Conservation (phyloP, 106 monocot species). For the Dioscorea dumetorum region DNA sequence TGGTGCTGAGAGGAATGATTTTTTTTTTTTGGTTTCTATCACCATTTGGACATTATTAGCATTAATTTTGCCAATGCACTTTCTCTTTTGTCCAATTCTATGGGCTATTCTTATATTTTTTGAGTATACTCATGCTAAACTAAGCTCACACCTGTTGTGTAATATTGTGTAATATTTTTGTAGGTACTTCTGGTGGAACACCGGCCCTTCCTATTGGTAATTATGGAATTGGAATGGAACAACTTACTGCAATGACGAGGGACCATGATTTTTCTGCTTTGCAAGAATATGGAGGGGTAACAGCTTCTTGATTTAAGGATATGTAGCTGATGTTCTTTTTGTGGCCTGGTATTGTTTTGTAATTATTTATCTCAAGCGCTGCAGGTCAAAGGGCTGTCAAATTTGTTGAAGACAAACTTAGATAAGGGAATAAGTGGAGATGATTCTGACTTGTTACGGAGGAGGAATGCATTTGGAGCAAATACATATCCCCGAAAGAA, state of each 20-base stretch:
- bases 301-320: too few relatives aligned
- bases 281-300: constrained; percentile 64
- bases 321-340: background rate
- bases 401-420: constrained; percentile 53
- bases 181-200: constrained; percentile 24
- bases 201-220: constrained; percentile 20
- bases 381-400: constrained; percentile 55
- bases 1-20: background rate
- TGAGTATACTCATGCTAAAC: background rate
- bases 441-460: constrained; percentile 55
- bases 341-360: background rate
- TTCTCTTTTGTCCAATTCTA: background rate
- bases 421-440: constrained; percentile 69
- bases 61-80: background rate
- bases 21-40: background rate
- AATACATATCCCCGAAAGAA: constrained; percentile 93
- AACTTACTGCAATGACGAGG: constrained; percentile 68
- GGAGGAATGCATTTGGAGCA: constrained; percentile 65
- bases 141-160: background rate
- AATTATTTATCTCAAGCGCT: background rate
- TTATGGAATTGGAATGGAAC: constrained; percentile 70
- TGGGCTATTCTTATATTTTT: background rate
- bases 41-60: background rate
- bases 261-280: constrained; percentile 71
- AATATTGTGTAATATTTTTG: background rate